Evolutionary conservation across 331 rosid species (phyloP).

Genomic region (Telfairia occidentalis): DNA sequence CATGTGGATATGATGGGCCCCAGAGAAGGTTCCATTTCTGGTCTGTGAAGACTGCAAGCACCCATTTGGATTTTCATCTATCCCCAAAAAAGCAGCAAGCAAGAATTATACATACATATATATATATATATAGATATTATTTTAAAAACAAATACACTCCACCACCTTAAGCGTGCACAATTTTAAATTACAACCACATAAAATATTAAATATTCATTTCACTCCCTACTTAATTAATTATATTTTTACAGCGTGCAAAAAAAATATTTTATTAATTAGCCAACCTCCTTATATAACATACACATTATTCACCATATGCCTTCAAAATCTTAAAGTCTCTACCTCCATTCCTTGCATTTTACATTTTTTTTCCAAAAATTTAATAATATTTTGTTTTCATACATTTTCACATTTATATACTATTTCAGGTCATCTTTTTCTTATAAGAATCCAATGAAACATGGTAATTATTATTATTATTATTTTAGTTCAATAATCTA

Average conservation of each 20-base stretch:
- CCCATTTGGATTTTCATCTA: conserved; percentile 10
- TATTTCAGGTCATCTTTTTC: background rate
- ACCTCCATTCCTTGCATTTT: background rate
- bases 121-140: background rate
- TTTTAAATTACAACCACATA: background rate
- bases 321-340: background rate
- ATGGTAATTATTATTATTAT: too few relatives aligned
- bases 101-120: too few relatives aligned
- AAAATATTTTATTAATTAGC: background rate
- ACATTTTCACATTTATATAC: background rate
- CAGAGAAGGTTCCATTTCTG: conserved; percentile 6
- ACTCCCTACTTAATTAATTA: too few relatives aligned
- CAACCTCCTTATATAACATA: background rate
- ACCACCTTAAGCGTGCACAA: background rate
- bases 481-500: too few relatives aligned
- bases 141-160: background rate
- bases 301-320: background rate
- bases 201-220: background rate
- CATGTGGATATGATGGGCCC: conserved; percentile 71
- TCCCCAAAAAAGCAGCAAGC: background rate
- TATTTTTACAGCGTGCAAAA: background rate
- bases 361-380: background rate
- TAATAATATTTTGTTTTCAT: background rate
- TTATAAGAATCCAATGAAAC: background rate
- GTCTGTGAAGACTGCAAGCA: background rate